A percentile compares a stretch with the other conserved stretches of the same genome.
phyloP scores from a whole-genome alignment of 2,329 filamentous ascomycete species.

The Fusarium nematophilum region DNA sequence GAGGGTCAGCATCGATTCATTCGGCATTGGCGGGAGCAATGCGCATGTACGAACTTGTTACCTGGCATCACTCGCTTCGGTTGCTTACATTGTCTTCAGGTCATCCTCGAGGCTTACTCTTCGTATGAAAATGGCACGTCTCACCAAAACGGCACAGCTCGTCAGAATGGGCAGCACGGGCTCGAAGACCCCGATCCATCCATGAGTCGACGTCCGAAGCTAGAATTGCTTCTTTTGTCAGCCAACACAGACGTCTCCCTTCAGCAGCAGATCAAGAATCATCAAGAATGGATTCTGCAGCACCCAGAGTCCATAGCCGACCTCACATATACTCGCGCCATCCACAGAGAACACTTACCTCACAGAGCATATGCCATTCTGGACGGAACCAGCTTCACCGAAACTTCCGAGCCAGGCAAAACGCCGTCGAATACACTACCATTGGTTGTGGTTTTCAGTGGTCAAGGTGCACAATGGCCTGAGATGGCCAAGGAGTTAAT shows the following conservation, averaged over 20 bases:
- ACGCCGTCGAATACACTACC: fast-evolving
- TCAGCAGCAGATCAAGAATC: conserved; percentile 8
- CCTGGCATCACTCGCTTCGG: not conserved
- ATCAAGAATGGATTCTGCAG: conserved; percentile 35
- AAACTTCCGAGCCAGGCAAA: conserved; percentile 6
- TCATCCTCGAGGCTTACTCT: conserved; percentile 33
- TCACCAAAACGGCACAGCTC: not conserved
- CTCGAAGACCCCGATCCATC: not conserved
- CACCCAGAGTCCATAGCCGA: conserved; percentile 25
- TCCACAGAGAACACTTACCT: conserved; percentile 42
- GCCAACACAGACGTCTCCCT: conserved; percentile 26
- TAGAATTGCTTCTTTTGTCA: conserved; percentile 31
- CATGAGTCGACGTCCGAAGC: not conserved
- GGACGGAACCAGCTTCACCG: not conserved
- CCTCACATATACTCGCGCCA: conserved; percentile 47
- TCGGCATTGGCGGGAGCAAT: conserved; percentile 45
- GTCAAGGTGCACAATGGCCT: conserved; percentile 52
- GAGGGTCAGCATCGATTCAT: conserved; percentile 44
- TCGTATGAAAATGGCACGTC: not conserved
- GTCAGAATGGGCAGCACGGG: not conserved
- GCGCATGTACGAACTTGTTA: conserved; percentile 24
- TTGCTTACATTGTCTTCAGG: conserved; percentile 11
- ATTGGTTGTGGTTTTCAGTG: conserved; percentile 45
- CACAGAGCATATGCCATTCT: conserved; percentile 15
- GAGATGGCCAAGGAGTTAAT: conserved; percentile 44